Conservation (phyloP, 768 basidiomycete genomes). For the Lanmaoa pseudosensibilis region DNA sequence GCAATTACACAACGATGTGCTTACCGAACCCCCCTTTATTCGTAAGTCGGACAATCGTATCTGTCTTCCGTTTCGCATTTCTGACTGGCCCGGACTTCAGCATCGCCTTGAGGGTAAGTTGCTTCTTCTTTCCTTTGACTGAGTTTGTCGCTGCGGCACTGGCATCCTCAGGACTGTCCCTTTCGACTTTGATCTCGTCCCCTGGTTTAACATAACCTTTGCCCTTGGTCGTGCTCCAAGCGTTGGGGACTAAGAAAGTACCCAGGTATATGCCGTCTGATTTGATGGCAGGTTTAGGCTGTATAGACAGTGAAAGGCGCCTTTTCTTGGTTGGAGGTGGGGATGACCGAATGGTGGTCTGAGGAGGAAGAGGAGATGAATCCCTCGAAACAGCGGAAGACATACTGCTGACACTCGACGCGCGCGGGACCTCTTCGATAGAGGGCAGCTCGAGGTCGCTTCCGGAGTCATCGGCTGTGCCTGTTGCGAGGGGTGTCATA, state of each 20-base stretch:
- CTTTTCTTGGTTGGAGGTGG: constrained; percentile 52
- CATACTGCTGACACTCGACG: constrained; percentile 42
- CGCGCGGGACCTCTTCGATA: constrained; percentile 35
- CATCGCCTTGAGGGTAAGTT: constrained; percentile 66
- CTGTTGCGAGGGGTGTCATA: constrained; percentile 33
- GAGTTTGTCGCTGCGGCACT: constrained; percentile 23
- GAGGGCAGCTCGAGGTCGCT: constrained; percentile 38
- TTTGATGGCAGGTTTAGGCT: constrained; percentile 11
- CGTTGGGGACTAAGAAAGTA: constrained; percentile 66
- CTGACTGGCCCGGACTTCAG: constrained; percentile 56
- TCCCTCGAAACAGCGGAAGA: constrained; percentile 33
- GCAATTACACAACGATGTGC: constrained; percentile 7
- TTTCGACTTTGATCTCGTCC: constrained; percentile 59
- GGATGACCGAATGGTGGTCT: constrained; percentile 8
- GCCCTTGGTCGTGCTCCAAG: constrained; percentile 78
- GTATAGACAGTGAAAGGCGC: constrained; percentile 40
- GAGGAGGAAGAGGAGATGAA: constrained; percentile 29
- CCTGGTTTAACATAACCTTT: constrained; percentile 64
- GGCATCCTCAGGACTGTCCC: constrained; percentile 47
- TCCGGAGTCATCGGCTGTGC: constrained; percentile 31
- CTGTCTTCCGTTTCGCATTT: constrained; percentile 48
- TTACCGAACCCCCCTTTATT: constrained; percentile 67
- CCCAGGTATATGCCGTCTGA: constrained; percentile 54
- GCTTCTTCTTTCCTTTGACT: constrained; percentile 51
- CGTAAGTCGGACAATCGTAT: constrained; percentile 66